Percentiles rank a stretch among this genome's conserved stretches.
These are phyloP conservation scores for Rickenella mellea DNA, from an alignment of 768 basidiomycete species.

Conservation along the genomic window DNA sequence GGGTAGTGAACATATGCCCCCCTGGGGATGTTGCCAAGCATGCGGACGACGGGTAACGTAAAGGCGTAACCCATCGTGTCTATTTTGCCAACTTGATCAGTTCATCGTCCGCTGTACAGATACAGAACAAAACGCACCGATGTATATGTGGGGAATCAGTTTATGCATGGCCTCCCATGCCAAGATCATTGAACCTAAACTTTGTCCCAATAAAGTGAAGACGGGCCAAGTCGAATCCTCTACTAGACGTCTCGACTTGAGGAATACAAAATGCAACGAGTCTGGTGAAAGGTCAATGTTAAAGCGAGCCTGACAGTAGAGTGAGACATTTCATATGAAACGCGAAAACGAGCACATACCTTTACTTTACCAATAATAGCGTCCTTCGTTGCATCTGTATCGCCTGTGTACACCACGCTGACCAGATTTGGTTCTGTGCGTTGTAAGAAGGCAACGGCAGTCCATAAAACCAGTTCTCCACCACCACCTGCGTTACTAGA, in stretches of 20 bases:
- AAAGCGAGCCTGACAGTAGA: neutral
- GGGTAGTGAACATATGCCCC: constrained; percentile 96
- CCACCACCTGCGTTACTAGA: constrained; percentile 91
- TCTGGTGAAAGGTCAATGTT: constrained; percentile 37
- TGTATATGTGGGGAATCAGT: constrained; percentile 82
- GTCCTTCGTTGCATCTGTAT: constrained; percentile 69
- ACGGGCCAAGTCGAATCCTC: constrained; percentile 77
- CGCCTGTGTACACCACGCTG: constrained; percentile 84
- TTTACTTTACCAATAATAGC: constrained; percentile 76
- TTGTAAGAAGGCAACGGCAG: constrained; percentile 73
- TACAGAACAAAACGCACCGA: constrained; percentile 43
- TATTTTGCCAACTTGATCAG: constrained; percentile 19
- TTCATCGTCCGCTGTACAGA: too few species aligned
- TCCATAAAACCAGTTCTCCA: constrained; percentile 93
- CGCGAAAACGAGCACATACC: constrained; percentile 30
- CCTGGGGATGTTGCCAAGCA: constrained; percentile 60
- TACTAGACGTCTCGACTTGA: constrained; percentile 58
- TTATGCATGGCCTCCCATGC: constrained; percentile 74
- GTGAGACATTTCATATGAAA: neutral
- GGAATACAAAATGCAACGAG: constrained; percentile 73
- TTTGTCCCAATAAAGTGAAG: constrained; percentile 92
- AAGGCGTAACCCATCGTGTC: constrained; percentile 99
- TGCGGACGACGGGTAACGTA: constrained; percentile 69
- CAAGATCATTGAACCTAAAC: constrained; percentile 76
- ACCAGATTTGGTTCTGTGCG: constrained; percentile 53